Conservation (phyloP, 2,329 filamentous ascomycete genomes). For the Cercospora janseana region DNA sequence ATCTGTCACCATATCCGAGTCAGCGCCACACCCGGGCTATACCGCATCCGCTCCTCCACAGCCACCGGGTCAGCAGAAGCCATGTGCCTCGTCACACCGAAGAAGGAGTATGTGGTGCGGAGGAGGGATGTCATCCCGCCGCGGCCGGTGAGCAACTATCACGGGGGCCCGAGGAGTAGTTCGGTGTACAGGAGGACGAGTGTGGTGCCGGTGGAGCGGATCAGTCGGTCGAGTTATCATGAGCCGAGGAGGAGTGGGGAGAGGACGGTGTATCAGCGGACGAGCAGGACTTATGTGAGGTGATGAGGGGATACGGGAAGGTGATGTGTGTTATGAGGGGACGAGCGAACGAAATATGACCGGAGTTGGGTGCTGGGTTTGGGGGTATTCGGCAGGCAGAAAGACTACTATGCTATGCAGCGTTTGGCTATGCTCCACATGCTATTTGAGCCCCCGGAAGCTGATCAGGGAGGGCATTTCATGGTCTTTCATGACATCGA, state of each 20-base stretch:
- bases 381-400: too few species aligned
- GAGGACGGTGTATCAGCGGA: slow-evolving; percentile 25
- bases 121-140: slow-evolving; percentile 30
- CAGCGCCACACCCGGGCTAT: too few species aligned
- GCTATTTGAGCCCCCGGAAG: too few species aligned
- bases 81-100: slow-evolving; percentile 36
- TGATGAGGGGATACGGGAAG: slow-evolving; percentile 1
- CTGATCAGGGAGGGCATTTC: too few species aligned
- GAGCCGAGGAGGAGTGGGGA: slow-evolving; percentile 23
- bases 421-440: not conserved
- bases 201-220: slow-evolving; percentile 25
- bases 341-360: not conserved
- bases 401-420: not conserved
- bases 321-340: not conserved
- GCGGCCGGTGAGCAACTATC: slow-evolving; percentile 36
- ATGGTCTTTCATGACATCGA: too few species aligned
- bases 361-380: not conserved
- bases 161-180: slow-evolving; percentile 27
- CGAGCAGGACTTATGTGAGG: slow-evolving; percentile 32
- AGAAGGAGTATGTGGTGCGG: slow-evolving; percentile 24
- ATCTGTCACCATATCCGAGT: too few species aligned
- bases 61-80: not conserved
- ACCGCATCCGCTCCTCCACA: too few species aligned
- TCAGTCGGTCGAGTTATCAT: slow-evolving; percentile 26
- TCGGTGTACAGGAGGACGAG: slow-evolving; percentile 26